Evolutionary conservation across 2,329 filamentous ascomycete genomes (phyloP), one percentile per base, ranked within the genome.

Genomic region (Talaromyces albobiverticillius): DNA sequence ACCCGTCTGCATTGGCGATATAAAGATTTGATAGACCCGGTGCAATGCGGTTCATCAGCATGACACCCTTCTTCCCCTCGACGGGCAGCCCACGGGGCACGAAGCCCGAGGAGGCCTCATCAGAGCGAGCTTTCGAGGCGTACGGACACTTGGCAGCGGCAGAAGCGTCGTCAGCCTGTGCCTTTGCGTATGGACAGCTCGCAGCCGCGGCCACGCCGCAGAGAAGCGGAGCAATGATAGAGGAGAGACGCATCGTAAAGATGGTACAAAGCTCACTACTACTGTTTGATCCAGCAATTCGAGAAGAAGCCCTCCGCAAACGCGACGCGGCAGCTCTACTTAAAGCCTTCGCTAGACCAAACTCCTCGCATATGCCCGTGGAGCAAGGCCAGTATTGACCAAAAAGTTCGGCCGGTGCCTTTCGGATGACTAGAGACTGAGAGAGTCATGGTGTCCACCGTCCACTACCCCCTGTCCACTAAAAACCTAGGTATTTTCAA

Each of bases 11-110:
- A 31, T 57, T 45, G 26, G 55, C 48, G 32, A 57, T 55, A 25
- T 57, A 52, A 7, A 57, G 38, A 5, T 48, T 31, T 11, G 48
- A 53, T 3, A 46, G 45, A 8, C 49, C 51, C 5, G 55, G 55
- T 13, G 43, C 54, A 40, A 57, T 57, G 9, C 47, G 52, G 45
- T 57, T 55, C 34, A 55, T 54, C 38, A 55, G 20, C 40, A 57
- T 52, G 25, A 50, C 22, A 23, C 55, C 55, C 22, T 54, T 38
- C 32, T 36, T 36, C 32, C 32, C 32, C 32, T 36, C 32, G 16
- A 36, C 32, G 32, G 32, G 32, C 14, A 36, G 16, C 32, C 32
- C 32, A 14, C 32, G 32, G 32, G 32, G 32, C 14, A 16, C 32
- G 13, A 36, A 36, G 14, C 32, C 32, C 32, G 32, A 36, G 13